A percentile compares a stretch with the other conserved stretches of the same genome.
phyloP scores from a whole-genome alignment of 192 early-diverging fungal genomes.

The Umbelopsis sp. region DNA sequence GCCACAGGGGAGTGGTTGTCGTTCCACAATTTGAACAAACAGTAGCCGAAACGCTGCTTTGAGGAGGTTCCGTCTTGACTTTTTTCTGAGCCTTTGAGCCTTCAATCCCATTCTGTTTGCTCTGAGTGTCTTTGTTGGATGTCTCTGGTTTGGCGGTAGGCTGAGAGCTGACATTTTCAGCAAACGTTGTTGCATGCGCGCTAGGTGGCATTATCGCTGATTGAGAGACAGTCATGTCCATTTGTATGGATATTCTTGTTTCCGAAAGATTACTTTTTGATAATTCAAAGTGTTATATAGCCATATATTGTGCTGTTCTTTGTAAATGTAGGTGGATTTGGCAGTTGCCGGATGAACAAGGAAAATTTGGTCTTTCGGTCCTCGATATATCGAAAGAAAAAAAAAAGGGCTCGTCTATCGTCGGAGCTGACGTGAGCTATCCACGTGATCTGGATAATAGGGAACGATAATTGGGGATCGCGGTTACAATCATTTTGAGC shows the following conservation, averaged over 20 bases:
- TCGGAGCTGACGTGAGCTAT: no score
- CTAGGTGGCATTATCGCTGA: constrained; percentile 16
- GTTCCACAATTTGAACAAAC: constrained; percentile 88
- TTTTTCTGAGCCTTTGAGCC: not conserved
- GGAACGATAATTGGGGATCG: no score
- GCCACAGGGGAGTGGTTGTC: constrained; percentile 91
- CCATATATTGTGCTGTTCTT: not conserved
- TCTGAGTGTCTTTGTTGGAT: not conserved
- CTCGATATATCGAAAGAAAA: no score
- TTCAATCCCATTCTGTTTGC: not conserved
- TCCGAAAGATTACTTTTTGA: not conserved
- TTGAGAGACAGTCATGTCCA: constrained; percentile 21
- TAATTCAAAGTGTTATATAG: not conserved
- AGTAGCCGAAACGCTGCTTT: constrained; percentile 47
- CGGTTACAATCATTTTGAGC: no score
- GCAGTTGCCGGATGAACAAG: no score
- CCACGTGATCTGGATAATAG: no score
- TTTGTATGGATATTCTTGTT: constrained; percentile 1
- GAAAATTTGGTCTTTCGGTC: no score
- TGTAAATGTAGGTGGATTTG: no score
- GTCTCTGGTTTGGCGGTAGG: not conserved
- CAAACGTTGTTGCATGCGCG: not conserved
- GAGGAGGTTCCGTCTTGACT: not conserved
- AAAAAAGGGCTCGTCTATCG: no score
- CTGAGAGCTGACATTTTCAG: not conserved